Evolutionary conservation across 1,284 basidiomycete genomes (phyloP).

Genomic region (Waitea zeae): DNA sequence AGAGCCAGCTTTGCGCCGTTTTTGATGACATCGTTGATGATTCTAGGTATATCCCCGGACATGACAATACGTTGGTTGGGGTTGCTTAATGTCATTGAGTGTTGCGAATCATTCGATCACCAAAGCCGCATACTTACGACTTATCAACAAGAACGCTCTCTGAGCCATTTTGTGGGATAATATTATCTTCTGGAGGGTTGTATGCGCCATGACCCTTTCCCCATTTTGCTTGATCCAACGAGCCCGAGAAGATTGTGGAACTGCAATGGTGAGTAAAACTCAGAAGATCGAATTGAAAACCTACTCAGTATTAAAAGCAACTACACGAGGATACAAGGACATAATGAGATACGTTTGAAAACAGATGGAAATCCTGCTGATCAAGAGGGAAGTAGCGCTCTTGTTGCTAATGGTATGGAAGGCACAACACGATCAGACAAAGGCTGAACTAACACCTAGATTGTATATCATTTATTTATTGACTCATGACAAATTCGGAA

Average conservation of each 20-base stretch:
- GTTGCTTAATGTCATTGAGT: neutral
- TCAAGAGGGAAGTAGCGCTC: no score
- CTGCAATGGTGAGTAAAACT: neutral
- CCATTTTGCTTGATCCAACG: conserved; percentile 2
- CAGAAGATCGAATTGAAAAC: neutral
- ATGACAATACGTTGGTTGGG: conserved; percentile 2
- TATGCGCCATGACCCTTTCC: conserved; percentile 3
- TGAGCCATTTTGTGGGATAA: conserved; percentile 2
- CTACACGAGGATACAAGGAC: conserved; percentile 4
- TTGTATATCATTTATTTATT: no score
- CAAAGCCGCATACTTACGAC: neutral
- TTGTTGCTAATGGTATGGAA: no score
- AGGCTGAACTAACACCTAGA: no score
- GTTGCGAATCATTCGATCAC: neutral
- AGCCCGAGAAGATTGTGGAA: conserved; percentile 5
- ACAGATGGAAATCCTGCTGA: no score
- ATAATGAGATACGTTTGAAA: no score
- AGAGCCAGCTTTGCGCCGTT: conserved; percentile 7
- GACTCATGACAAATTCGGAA: no score
- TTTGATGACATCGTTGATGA: conserved; percentile 6
- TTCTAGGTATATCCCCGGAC: conserved; percentile 6
- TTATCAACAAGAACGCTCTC: neutral
- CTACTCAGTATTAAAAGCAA: conserved; percentile 4
- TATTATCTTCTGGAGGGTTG: conserved; percentile 2
- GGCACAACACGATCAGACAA: no score